Conservation (phyloP, 1,284 basidiomycete species). For the Spongispora temasekensis region DNA sequence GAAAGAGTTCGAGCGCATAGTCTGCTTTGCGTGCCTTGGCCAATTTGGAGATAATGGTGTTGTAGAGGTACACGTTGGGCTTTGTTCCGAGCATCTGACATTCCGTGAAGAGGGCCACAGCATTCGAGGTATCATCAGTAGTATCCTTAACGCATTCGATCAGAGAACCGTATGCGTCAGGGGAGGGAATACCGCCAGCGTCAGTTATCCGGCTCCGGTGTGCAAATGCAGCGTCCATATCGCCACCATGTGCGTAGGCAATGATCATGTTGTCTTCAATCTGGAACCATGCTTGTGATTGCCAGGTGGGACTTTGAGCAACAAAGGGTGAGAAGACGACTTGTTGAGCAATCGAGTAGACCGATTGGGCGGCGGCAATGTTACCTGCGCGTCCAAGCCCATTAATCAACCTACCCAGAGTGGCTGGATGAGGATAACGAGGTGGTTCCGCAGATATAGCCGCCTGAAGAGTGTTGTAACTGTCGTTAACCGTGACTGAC, state of each 20-base stretch:
- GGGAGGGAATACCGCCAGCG: constrained; percentile 75
- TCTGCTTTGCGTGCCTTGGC: constrained; percentile 92
- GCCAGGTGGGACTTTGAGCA: constrained; percentile 47
- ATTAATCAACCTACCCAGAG: constrained; percentile 67
- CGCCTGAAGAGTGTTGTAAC: constrained; percentile 42
- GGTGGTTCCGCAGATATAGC: constrained; percentile 35
- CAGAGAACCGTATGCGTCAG: constrained; percentile 90
- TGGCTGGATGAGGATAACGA: constrained; percentile 53
- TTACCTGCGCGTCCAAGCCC: constrained; percentile 65
- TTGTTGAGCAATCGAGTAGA: constrained; percentile 74
- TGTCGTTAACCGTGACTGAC: constrained; percentile 30
- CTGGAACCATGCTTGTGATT: constrained; percentile 67
- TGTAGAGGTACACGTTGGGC: constrained; percentile 88
- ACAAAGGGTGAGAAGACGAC: constrained; percentile 46
- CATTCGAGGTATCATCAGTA: constrained; percentile 90
- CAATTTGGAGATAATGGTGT: constrained; percentile 94
- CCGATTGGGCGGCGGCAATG: constrained; percentile 59
- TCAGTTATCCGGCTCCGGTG: constrained; percentile 81
- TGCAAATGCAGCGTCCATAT: constrained; percentile 76
- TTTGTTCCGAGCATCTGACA: constrained; percentile 67
- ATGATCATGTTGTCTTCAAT: constrained; percentile 91
- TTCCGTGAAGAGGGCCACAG: constrained; percentile 83
- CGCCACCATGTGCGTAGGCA: constrained; percentile 78
- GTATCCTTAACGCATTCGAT: constrained; percentile 89
- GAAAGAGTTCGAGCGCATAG: constrained; percentile 83